Conservation (phyloP, 768 basidiomycete genomes). For the Guyanaporus albipodus region DNA sequence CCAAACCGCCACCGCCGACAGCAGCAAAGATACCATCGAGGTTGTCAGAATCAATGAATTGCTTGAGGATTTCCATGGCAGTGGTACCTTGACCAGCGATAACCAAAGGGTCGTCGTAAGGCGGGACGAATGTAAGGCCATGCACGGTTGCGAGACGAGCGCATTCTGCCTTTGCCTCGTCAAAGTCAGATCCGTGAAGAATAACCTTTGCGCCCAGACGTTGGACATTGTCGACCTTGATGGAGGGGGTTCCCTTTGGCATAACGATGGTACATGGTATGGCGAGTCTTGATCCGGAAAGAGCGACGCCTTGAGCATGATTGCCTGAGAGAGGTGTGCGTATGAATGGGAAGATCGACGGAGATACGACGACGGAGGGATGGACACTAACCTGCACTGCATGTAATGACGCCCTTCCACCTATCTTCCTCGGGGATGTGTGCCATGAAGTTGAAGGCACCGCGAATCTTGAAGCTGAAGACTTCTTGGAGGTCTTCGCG, state of each 20-base stretch:
- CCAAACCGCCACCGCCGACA: conserved; percentile 93
- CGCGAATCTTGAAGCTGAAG: conserved; percentile 98
- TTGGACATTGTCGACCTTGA: conserved; percentile 95
- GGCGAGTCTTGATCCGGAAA: conserved; percentile 82
- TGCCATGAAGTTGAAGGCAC: conserved; percentile 99
- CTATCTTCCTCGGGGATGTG: conserved; percentile 80
- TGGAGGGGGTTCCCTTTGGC: conserved; percentile 91
- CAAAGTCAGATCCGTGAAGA: conserved; percentile 88
- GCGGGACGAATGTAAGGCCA: conserved; percentile 87
- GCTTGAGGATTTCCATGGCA: conserved; percentile 93
- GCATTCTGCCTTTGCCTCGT: conserved; percentile 94
- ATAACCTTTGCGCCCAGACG: conserved; percentile 94
- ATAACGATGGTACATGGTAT: conserved; percentile 99
- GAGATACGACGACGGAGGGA: conserved; percentile 32
- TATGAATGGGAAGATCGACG: conserved; percentile 4
- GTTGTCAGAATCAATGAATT: conserved; percentile 67
- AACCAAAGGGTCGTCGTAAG: conserved; percentile 95
- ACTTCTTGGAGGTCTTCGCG: conserved; percentile 96
- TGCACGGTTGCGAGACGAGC: conserved; percentile 73
- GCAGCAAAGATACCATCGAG: conserved; percentile 85
- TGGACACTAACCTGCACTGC: conserved; percentile 91
- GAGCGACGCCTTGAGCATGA: conserved; percentile 96
- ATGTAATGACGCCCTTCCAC: conserved; percentile 97
- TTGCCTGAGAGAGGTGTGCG: conserved; percentile 58
- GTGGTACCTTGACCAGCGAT: conserved; percentile 97